Evolutionary conservation across 192 early-diverging fungal genomes (phyloP), one percentile per base, ranked within the genome.

Genomic region (Podila verticillata): DNA sequence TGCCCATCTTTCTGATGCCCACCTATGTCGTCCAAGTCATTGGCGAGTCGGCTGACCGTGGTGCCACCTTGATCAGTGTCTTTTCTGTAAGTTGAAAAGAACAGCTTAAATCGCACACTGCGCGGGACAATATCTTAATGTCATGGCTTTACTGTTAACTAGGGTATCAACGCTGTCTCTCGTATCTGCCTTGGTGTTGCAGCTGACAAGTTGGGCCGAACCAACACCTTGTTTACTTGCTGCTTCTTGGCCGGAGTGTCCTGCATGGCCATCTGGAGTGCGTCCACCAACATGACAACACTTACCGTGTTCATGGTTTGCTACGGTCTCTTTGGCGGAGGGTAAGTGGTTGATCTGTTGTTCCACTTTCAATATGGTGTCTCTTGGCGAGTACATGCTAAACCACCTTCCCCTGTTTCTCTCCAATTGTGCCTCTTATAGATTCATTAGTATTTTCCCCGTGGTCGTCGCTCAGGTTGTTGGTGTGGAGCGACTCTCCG

Each of bases 381-480:
- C 39, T 44, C n/a, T 0, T 19, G 12, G 7, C 39, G 35, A 63
- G 39, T 39, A 32, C 19, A 61, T n/a, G 4, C 19, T 20, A 31
- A 28, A 58, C 51, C 24, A 15, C 3, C 5, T 34, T 83, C 6
- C 81, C 81, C 44, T 78, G 65, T 19, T 19, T 66, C 2, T 74
- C 65, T 6, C 63, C 13, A 19, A 32, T 30, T 19, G 30, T 10
- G n/a, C 22, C 49, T 5, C 3, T 26, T 26, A 70, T 35, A 82
- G 74, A 24, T 88, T 86, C 57, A 82, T 88, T 13, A 82, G 83
- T 26, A 71, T 90, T 17, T 78, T 84, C 20, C 84, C 88, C 15
- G 82, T 84, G 1, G 72, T 83, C 28, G 75, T 75, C 0, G 88
- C 88, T 0, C 85, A 90, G 36, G 74, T 90, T 19, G 88, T 90